These are phyloP conservation scores for Aspergillus ibericus DNA, from an alignment of 2,329 filamentous ascomycete genomes.

Conservation along the genomic window DNA sequence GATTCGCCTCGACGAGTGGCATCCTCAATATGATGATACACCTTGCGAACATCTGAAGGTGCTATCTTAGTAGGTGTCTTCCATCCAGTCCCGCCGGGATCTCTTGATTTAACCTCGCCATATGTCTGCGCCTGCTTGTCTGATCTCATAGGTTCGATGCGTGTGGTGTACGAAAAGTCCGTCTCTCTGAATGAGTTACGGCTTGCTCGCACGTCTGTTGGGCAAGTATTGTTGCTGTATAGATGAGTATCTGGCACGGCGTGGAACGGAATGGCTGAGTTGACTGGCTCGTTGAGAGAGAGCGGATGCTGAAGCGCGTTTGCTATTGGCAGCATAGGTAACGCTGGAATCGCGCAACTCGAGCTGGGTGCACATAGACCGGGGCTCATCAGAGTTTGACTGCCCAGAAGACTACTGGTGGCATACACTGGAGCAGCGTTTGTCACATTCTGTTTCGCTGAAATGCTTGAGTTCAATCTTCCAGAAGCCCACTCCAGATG, in stretches of 20 bases:
- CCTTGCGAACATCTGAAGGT: slow-evolving; percentile 23
- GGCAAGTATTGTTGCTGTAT: neutral
- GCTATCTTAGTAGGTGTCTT: slow-evolving; percentile 9
- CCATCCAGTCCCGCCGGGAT: slow-evolving; percentile 3
- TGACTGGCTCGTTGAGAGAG: neutral
- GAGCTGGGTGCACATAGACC: slow-evolving; percentile 1
- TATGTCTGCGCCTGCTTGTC: neutral
- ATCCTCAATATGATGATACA: slow-evolving; percentile 33
- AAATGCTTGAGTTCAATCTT: slow-evolving; percentile 5
- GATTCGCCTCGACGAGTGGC: slow-evolving; percentile 29
- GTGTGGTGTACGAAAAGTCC: neutral
- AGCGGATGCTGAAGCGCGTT: neutral
- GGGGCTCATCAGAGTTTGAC: neutral
- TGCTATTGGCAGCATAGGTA: neutral
- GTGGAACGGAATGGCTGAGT: neutral
- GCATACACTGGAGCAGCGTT: neutral
- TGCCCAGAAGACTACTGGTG: neutral
- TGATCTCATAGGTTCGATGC: neutral
- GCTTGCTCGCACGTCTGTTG: neutral
- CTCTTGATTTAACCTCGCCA: neutral
- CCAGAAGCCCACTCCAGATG: slow-evolving; percentile 30
- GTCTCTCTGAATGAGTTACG: neutral
- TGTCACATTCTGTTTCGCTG: slow-evolving; percentile 2
- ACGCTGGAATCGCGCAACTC: neutral
- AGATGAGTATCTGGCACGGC: neutral